Evolutionary conservation across 2,329 filamentous ascomycete genomes (phyloP), one percentile per base, ranked within the genome.

Genomic region (Colletotrichum siamense): DNA sequence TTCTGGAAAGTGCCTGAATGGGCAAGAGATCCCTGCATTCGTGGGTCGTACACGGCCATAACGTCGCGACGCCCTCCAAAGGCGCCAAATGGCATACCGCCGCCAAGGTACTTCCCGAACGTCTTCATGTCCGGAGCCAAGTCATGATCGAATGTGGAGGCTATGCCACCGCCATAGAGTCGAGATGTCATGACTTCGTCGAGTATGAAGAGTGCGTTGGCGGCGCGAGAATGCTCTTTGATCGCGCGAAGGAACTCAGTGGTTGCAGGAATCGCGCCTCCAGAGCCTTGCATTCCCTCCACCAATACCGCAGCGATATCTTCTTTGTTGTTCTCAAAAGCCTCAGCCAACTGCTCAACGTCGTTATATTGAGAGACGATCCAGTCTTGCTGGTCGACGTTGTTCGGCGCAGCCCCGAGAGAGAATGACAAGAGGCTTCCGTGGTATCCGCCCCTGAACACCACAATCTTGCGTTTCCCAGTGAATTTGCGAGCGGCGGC

Each of bases 1-100:
- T 93, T 93, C 79, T 93, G 92, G 83, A 92, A 93, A 0, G 91
- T 93, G 0, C 91, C 91, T 0, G 90, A 89, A 78, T 93, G 91
- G 4, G 84, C 82, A 6, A 91, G 82, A 22, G 44, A 52, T 10
- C 30, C 62, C n/a, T 24, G n/a, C 30, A 28, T 65, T 32, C 28
- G 13, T 22, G 62, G 62, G 79, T 90, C 88, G 80, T 89, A 92
- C 15, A 89, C 79, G 0, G 80, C 79, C 89, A 92, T 91, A 57
- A 92, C 85, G 4, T 88, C 85, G 67, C 81, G 79, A 24, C 84
- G 81, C 0, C 91, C 91, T 2, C 91, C 91, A 79, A 93, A 92
- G 0, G 88, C 89, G 4, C 91, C 91, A 79, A 93, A 92, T 2
- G 88, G 85, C 79, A 92, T 86, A 0, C 91, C 91, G 2, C 91